Conservation (phyloP, 1,284 basidiomycete genomes). For the Malassezia nana region DNA sequence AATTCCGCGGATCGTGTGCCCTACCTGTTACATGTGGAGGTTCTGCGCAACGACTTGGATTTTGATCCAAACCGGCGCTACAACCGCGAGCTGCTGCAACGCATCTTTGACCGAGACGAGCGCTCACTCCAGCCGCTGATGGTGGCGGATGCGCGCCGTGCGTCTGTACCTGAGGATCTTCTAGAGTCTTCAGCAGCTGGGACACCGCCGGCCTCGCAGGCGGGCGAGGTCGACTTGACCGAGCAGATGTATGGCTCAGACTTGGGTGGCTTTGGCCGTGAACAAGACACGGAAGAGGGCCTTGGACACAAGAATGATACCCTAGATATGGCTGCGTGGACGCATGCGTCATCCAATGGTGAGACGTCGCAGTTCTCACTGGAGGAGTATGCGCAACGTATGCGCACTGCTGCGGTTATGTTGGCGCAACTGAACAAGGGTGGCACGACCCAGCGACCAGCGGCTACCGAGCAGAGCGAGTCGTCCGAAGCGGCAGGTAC, state of each 20-base stretch:
- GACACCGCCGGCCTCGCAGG: neutral
- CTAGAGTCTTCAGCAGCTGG: neutral
- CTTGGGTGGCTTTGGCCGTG: slow-evolving; percentile 36
- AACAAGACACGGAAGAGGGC: slow-evolving; percentile 29
- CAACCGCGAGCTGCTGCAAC: slow-evolving; percentile 71
- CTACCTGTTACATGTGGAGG: slow-evolving; percentile 84
- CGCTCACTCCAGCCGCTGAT: neutral
- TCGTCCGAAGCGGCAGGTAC: slow-evolving; percentile 16
- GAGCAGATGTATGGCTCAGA: slow-evolving; percentile 45
- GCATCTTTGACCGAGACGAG: slow-evolving; percentile 56
- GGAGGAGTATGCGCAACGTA: slow-evolving; percentile 93
- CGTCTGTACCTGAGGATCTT: neutral
- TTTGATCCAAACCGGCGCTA: slow-evolving; percentile 75
- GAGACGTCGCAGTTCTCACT: slow-evolving; percentile 49
- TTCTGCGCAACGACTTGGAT: slow-evolving; percentile 79
- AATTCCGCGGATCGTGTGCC: slow-evolving; percentile 96
- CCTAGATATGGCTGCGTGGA: slow-evolving; percentile 42
- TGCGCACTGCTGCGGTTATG: slow-evolving; percentile 98
- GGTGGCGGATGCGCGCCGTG: neutral
- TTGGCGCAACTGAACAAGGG: slow-evolving; percentile 74
- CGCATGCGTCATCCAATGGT: slow-evolving; percentile 3
- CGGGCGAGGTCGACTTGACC: slow-evolving; percentile 41
- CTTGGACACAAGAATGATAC: slow-evolving; percentile 31
- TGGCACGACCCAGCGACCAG: neutral
- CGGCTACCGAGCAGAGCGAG: slow-evolving; percentile 2